Percentiles rank a stretch among this genome's conserved stretches.
phyloP scores from a whole-genome alignment of 805 yeast genomes.

The Yamadazyma phyllophila region DNA sequence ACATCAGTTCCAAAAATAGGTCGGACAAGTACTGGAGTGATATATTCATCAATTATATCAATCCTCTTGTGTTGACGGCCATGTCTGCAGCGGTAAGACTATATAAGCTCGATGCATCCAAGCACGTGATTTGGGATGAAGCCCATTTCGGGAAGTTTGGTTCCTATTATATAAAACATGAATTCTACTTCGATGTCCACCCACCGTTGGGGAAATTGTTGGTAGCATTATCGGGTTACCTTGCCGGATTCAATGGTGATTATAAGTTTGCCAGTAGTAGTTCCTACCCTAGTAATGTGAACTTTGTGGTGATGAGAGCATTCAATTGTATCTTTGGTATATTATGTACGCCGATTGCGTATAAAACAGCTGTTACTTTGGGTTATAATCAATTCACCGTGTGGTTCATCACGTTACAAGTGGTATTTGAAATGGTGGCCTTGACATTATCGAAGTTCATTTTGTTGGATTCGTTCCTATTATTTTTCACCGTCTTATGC shows the following conservation, averaged over 20 bases:
- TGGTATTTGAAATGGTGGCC: conserved; percentile 76
- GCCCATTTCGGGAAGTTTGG: conserved; percentile 98
- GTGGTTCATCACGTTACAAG: conserved; percentile 80
- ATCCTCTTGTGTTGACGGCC: conserved; percentile 35
- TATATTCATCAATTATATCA: conserved; percentile 16
- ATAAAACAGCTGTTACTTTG: conserved; percentile 72
- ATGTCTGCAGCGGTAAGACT: conserved; percentile 55
- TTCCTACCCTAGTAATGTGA: conserved; percentile 70
- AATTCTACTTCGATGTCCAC: conserved; percentile 93
- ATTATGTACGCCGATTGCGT: conserved; percentile 82
- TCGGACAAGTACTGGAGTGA: conserved; percentile 7
- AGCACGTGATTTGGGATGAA: conserved; percentile 92
- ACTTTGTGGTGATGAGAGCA: conserved; percentile 81
- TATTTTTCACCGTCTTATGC: conserved; percentile 71
- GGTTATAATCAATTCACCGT: conserved; percentile 70
- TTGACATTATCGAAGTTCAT: conserved; percentile 87
- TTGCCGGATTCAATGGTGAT: conserved; percentile 84
- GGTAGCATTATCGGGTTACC: conserved; percentile 80
- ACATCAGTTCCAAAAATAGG: conserved; percentile 7
- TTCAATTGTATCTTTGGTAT: conserved; percentile 86
- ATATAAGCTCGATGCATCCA: conserved; percentile 68
- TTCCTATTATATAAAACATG: conserved; percentile 81
- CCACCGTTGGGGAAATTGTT: conserved; percentile 96
- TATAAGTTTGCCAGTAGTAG: conserved; percentile 87
- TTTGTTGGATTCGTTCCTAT: conserved; percentile 84